Evolutionary conservation across 306 rosid species (phyloP), one percentile per base, ranked within the genome.

Genomic region (Pyrus bretschneideri): DNA sequence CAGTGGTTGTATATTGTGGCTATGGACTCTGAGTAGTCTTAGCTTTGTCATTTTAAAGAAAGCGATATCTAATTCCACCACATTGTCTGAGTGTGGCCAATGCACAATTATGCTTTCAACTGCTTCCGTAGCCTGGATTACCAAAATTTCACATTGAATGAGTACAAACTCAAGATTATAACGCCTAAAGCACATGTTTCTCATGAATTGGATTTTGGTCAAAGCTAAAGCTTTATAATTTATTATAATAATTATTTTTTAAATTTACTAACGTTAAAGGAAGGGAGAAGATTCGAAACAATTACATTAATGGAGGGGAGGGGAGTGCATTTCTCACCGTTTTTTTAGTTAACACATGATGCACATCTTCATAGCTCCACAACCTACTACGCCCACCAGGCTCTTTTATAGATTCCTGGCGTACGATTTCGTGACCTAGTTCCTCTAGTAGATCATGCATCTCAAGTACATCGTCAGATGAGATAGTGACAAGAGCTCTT

Each of bases 401-500:
- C 8, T 54, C 59, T 17, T 54, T 19, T 4, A 18, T 9, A 17
- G 11, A 54, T 54, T 54, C 8, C 2, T 19, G 11, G 4, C 25
- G 12, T 22, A 54, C 23, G 1, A 54, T 54, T 54, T 54, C 12
- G 1, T 1, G 9, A 54, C 60, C 60, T 12, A 54, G 2, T 54
- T 54, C 60, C 9, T 54, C 10, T 18, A 15, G 4, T 54, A 21
- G 19, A 54, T 19, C 60, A 54, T 54, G 60, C 60, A 54, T 54
- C 60, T 67, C 25, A 9, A 75, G 58, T 4, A 17, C 2, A 11
- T 5, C 3, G 1, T 9, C 63, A 25, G 1, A n/a, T 10, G 83
- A 57, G 86, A 87, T 51, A 68, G 54, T 8, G n/a, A 65, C 19
- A 30, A 42, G 70, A 74, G 62, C 70, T 74, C 78, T 76, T 57